Evolutionary conservation across 164 flowering plant genomes (phyloP).

Genomic region (Houttuynia cordata): DNA sequence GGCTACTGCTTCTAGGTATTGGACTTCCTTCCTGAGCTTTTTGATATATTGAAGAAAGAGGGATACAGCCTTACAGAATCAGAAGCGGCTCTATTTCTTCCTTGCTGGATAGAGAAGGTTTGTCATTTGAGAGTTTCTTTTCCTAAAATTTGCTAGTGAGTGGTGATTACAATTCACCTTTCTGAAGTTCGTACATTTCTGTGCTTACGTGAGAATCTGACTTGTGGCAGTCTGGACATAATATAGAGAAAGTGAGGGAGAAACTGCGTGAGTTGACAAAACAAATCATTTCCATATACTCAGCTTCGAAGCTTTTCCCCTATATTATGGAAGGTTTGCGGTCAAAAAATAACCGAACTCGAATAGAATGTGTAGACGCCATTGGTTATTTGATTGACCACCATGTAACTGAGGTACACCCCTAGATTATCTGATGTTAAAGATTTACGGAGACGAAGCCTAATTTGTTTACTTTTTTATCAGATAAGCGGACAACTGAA

Average conservation of each 20-base stretch:
- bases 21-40: slow-evolving; percentile 88
- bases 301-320: slow-evolving; percentile 71
- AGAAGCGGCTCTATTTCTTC: slow-evolving; percentile 95
- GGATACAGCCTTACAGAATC: slow-evolving; percentile 69
- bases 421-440: neutral
- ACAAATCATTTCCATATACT: slow-evolving; percentile 52
- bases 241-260: slow-evolving; percentile 88
- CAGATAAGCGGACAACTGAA: slow-evolving; percentile 85
- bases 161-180: too few species aligned
- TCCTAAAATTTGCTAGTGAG: neutral
- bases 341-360: slow-evolving; percentile 83
- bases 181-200: too few species aligned
- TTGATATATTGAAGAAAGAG: slow-evolving; percentile 62
- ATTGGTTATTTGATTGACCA: slow-evolving; percentile 75
- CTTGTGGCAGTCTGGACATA: slow-evolving; percentile 78
- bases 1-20: slow-evolving; percentile 38
- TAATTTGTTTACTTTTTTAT: slow-evolving; percentile 6
- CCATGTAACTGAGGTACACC: slow-evolving; percentile 23
- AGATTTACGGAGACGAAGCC: neutral
- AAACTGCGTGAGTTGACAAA: slow-evolving; percentile 83
- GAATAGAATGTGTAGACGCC: slow-evolving; percentile 87
- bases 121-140: neutral
- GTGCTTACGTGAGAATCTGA: neutral
- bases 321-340: slow-evolving; percentile 90
- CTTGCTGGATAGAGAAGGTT: slow-evolving; percentile 95